Conservation (phyloP, 2,329 filamentous ascomycete genomes). For the Aspergillus ustus region DNA sequence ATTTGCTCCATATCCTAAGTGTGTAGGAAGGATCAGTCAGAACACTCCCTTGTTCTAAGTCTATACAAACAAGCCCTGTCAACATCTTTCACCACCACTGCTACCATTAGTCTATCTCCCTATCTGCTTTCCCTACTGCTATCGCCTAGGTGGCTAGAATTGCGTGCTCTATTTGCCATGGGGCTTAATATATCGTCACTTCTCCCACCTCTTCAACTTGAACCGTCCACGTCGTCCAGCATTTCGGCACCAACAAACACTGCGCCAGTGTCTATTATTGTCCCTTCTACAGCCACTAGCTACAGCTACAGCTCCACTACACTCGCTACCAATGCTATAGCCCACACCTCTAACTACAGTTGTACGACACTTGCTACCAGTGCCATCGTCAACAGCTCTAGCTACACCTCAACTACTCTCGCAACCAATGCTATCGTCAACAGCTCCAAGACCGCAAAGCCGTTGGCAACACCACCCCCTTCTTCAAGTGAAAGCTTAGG, state of each 20-base stretch:
- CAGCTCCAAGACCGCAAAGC: constrained; percentile 27
- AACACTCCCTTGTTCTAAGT: no score
- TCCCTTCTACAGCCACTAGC: no score
- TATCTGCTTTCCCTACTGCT: not conserved
- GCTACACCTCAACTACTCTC: constrained; percentile 9
- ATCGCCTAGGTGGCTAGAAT: not conserved
- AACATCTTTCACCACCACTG: no score
- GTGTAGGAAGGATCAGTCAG: no score
- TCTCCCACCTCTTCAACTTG: not conserved
- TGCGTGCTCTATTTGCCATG: not conserved
- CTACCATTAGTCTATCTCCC: no score
- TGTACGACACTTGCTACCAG: constrained; percentile 3
- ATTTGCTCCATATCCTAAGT: no score
- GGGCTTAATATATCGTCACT: not conserved
- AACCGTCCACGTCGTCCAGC: not conserved
- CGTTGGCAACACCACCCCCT: constrained; percentile 18
- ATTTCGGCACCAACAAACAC: not conserved
- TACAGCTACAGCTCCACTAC: not conserved
- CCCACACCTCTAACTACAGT: not conserved
- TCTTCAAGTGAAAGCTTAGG: not conserved
- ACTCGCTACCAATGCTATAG: constrained; percentile 3
- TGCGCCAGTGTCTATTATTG: not conserved
- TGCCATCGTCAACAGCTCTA: constrained; percentile 1
- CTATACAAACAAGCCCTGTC: no score
- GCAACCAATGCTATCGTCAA: constrained; percentile 7